Percentiles rank a stretch among this genome's conserved stretches.
Conservation (phyloP, 768 basidiomycete genomes). For the Naganishia onofrii region DNA sequence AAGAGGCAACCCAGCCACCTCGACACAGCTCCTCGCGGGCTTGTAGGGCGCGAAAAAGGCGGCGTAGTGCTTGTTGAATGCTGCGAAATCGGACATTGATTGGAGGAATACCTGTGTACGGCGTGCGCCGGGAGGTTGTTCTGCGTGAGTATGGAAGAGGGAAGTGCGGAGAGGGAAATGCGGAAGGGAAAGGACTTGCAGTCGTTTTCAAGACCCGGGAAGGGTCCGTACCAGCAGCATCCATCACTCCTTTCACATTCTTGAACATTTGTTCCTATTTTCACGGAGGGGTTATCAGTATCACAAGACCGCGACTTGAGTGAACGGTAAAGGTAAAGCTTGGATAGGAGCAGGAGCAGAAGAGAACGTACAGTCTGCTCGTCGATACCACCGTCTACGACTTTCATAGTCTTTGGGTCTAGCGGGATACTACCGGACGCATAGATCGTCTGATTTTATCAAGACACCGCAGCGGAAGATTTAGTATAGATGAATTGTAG, state of each 20-base stretch:
- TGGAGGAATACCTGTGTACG: slow-evolving; percentile 77
- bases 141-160: neutral
- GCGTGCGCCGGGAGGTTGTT: neutral
- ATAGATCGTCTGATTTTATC: slow-evolving; percentile 74
- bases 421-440: slow-evolving; percentile 84
- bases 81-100: slow-evolving; percentile 81
- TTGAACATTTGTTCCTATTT: slow-evolving; percentile 68
- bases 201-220: slow-evolving; percentile 88
- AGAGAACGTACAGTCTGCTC: slow-evolving; percentile 62
- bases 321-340: neutral
- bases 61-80: slow-evolving; percentile 77
- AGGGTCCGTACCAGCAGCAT: slow-evolving; percentile 73
- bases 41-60: slow-evolving; percentile 84
- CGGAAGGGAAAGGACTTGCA: slow-evolving; percentile 56
- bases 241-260: slow-evolving; percentile 79
- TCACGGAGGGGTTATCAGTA: neutral
- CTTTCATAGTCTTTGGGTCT: slow-evolving; percentile 66
- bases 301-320: neutral
- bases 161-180: slow-evolving; percentile 8
- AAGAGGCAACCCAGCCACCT: slow-evolving; percentile 76
- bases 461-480: no score
- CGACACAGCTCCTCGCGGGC: slow-evolving; percentile 88
- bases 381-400: slow-evolving; percentile 72
- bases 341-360: neutral
- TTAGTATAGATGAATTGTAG: no score